Evolutionary conservation across 371 early-diverging fungal species (phyloP), one percentile per base, ranked within the genome.

Genomic region (Apophysomyces ossiformis): DNA sequence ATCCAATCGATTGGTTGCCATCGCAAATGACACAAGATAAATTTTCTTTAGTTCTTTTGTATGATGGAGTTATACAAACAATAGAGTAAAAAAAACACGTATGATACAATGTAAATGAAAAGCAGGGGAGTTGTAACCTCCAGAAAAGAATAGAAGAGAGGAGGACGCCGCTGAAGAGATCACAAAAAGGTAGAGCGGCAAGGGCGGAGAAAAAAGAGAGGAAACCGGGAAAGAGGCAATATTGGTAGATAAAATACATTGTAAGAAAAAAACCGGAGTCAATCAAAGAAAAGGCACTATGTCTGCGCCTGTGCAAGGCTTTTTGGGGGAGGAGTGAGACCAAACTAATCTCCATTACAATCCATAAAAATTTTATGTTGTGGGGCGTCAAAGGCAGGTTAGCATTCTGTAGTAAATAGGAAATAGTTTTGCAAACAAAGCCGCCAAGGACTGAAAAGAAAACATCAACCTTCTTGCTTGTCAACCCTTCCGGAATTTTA

Each of bases 21-120:
- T 64, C 16, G n/a, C 58, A 12, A 46, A 37, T 60, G 39, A 15
- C 12, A 18, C 36, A 45, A 46, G 26, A 46, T 16, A 58, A 57
- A 43, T 63, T 35, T 61, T 43, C 35, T 39, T 58, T 50, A 41
- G 63, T 41, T 62, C 66, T 56, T 72, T 72, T 60, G 58, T 69
- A 56, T 60, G 69, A 8, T 56, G 47, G 46, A 56, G 59, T 63
- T 63, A 44, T 59, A 58, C 35, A 43, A 36, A 43, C 39, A 58
- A 57, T 44, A 56, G 41, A 54, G 21, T 37, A 59, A 39, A 50
- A 50, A 59, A 59, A 35, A 67, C 37, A 66, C 57, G 35, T 62
- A 54, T 59, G 38, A 47, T 44, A 43, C 47, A 37, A 60, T 26
- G 50, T 63, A 45, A 26, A 61, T 18, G 58, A 65, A 39, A 38